Evolutionary conservation across 1,284 basidiomycete genomes (phyloP).

Genomic region (Mycosarcoma maydis): DNA sequence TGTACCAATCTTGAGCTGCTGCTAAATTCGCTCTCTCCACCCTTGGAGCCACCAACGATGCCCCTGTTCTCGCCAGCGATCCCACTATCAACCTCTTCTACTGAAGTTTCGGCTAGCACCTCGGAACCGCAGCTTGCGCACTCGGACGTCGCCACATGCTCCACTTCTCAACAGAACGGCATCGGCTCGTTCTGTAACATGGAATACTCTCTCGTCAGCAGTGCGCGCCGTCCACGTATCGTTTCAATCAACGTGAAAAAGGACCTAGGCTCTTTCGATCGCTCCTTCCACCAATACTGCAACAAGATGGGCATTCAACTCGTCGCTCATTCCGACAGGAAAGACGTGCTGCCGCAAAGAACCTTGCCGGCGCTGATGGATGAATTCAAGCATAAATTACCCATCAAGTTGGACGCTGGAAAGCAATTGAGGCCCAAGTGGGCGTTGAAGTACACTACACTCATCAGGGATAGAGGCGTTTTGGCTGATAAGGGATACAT

Average conservation of each 20-base stretch:
- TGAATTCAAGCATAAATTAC: slow-evolving; percentile 49
- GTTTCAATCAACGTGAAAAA: slow-evolving; percentile 55
- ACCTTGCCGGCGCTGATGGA: slow-evolving; percentile 49
- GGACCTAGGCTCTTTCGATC: slow-evolving; percentile 48
- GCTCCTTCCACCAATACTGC: slow-evolving; percentile 47
- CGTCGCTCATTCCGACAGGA: slow-evolving; percentile 48
- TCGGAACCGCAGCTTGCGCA: slow-evolving; percentile 5
- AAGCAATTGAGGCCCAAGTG: slow-evolving; percentile 40
- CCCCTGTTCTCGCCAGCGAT: slow-evolving; percentile 35
- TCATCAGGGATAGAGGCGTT: slow-evolving; percentile 58
- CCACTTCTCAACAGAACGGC: slow-evolving; percentile 2
- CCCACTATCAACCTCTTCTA: slow-evolving; percentile 32
- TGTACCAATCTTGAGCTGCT: slow-evolving; percentile 19
- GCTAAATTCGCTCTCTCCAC: slow-evolving; percentile 14
- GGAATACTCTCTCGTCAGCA: slow-evolving; percentile 33
- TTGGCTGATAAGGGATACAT: slow-evolving; percentile 56
- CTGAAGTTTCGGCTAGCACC: slow-evolving; percentile 16
- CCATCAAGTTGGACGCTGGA: slow-evolving; percentile 13
- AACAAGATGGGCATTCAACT: slow-evolving; percentile 45
- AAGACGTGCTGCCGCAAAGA: slow-evolving; percentile 46
- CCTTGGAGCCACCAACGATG: slow-evolving; percentile 20
- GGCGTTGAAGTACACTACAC: slow-evolving; percentile 57
- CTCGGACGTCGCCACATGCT: slow-evolving; percentile 11
- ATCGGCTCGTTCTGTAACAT: slow-evolving; percentile 25
- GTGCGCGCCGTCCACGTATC: slow-evolving; percentile 38